phyloP scores from a whole-genome alignment of 441 rosid genomes.

The Bocquillonia castaneifolia region DNA sequence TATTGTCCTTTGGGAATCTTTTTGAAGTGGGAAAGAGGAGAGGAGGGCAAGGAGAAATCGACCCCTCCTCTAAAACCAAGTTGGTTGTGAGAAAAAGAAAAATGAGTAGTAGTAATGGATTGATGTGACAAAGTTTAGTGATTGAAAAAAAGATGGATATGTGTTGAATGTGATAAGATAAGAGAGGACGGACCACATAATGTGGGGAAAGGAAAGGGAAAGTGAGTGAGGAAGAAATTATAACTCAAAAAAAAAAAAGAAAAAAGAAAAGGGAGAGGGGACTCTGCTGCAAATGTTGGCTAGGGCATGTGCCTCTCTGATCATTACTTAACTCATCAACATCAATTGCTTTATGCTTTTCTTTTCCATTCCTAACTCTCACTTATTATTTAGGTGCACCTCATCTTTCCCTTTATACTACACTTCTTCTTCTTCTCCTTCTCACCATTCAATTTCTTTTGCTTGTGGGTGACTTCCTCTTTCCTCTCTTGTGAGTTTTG shows the following conservation, averaged over 20 bases:
- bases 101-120: conserved; percentile 19
- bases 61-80: conserved; percentile 29
- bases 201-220: conserved; percentile 18
- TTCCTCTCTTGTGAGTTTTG: conserved; percentile 10
- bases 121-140: conserved; percentile 54
- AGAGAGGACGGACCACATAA: conserved; percentile 41
- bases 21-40: conserved; percentile 31
- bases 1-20: conserved; percentile 45
- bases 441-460: conserved; percentile 15
- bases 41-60: conserved; percentile 13
- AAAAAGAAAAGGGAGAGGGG: conserved; percentile 15
- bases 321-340: conserved; percentile 39
- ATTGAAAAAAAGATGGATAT: conserved; percentile 23
- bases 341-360: conserved; percentile 35
- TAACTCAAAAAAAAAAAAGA: conserved; percentile 6
- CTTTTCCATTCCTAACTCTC: conserved; percentile 28
- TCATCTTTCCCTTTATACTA: conserved; percentile 25
- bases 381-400: conserved; percentile 43
- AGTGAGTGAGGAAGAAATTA: not conserved
- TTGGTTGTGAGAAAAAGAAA: conserved; percentile 24
- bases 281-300: conserved; percentile 35
- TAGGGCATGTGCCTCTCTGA: conserved; percentile 54
- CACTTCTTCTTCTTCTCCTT: conserved; percentile 19
- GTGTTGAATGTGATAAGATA: conserved; percentile 33
- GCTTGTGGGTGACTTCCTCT: conserved; percentile 20